Conservation (phyloP, 345 rosid species). For the Acer saccharum region DNA sequence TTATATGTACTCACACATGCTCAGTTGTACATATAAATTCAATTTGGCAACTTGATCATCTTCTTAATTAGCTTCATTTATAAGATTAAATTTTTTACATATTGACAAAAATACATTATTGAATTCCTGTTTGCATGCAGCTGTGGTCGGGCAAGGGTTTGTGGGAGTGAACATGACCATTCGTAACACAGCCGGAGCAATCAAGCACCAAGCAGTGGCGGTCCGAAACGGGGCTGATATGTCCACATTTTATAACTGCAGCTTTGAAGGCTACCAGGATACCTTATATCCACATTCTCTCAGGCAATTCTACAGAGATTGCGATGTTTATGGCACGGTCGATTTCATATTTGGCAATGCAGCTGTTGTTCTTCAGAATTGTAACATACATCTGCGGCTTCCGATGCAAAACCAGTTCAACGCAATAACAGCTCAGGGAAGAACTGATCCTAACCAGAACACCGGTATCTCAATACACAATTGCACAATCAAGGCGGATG, state of each 20-base stretch:
- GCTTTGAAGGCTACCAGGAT: conserved; percentile 44
- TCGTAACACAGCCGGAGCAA: conserved; percentile 39
- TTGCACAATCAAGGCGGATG: conserved; percentile 27
- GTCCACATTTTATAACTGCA: conserved; percentile 19
- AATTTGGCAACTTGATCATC: too few relatives aligned
- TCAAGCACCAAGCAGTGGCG: conserved; percentile 40
- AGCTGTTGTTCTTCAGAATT: conserved; percentile 36
- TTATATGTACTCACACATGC: not conserved
- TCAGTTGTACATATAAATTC: too few relatives aligned
- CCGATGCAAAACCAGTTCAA: conserved; percentile 33
- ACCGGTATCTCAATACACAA: conserved; percentile 39
- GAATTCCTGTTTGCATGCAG: conserved; percentile 15
- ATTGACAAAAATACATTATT: too few relatives aligned
- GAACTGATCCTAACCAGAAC: conserved; percentile 44
- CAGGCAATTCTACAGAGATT: conserved; percentile 39
- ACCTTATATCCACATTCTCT: conserved; percentile 41
- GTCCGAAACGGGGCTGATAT: conserved; percentile 37
- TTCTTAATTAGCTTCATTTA: too few relatives aligned
- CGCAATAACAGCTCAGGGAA: conserved; percentile 37
- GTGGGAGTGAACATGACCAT: conserved; percentile 41
- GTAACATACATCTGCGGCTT: conserved; percentile 23
- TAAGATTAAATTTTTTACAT: too few relatives aligned
- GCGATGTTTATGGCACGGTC: conserved; percentile 36
- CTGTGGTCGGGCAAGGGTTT: conserved; percentile 34
- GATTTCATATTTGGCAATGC: conserved; percentile 46